Base-by-base conservation (phyloP, 805 yeast genomes). In the Saturnispora hagleri region DNA sequence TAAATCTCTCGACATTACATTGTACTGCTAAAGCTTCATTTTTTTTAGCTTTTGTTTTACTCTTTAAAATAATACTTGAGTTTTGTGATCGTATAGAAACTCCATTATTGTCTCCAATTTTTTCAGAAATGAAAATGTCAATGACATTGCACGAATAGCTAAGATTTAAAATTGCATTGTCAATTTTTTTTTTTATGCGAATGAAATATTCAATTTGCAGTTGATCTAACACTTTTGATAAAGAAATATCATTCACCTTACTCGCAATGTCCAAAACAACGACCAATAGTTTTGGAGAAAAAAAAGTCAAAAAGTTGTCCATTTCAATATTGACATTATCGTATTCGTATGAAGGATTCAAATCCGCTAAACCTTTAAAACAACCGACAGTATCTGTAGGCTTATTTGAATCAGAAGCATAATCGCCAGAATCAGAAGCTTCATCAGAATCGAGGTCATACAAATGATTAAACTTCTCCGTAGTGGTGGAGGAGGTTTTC, bases 181-280 rank as follows among this genome's bases (percentile, higher is more conserved):
- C 26, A 86, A 63, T 8, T 69, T 66, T 34, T 66, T 47, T 8
- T 38, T 28, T 44, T 33, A 50, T 44, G 24, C 20, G 38, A 12
- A 28, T 64, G 12, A 86, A 71, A 2, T 84, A 76, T 9, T 79
- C 77, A 17, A 78, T 63, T 53, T 90, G 95, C 15, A 89, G 66
- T 17, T 64, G 63, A 63, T 90, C 97, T 58, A 89, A 68, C 5
- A 80, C 70, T 12, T 73, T 70, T 9, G 73, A 74, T 34, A 81
- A 61, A 2, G 75, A 69, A 15, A 69, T 68, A 17, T 64, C 65
- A 24, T 70, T 68, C 34, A 81, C 58, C 0, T 65, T 67, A 1
- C 74, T 66, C 0, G 79, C 28, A 1, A 73, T 60, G 4, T 64
- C 62, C 10, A 58, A 53, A 12, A 60, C 15, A 7, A 57, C 55